A percentile compares a stretch with the other conserved stretches of the same genome.
phyloP scores from a whole-genome alignment of 352 stramenopile species.

The Heterotrichella gracilis region DNA sequence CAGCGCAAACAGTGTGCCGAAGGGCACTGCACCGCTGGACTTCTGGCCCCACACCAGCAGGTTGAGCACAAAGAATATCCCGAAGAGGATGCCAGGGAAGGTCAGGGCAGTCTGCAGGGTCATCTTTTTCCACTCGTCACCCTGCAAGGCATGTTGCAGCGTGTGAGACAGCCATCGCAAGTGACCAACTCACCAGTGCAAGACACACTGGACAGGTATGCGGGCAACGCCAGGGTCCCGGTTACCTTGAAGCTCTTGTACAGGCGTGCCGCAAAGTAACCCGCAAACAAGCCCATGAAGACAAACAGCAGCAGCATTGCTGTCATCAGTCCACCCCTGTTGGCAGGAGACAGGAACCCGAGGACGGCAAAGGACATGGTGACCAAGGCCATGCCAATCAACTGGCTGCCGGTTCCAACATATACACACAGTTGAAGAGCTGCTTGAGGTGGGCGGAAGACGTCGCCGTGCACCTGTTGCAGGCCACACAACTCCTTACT shows the following conservation, averaged over 20 bases:
- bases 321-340: slow-evolving; percentile 82
- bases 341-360: slow-evolving; percentile 72
- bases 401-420: slow-evolving; percentile 76
- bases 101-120: slow-evolving; percentile 67
- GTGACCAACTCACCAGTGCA: too few species aligned
- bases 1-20: slow-evolving; percentile 76
- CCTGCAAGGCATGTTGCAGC: slow-evolving; percentile 47
- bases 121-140: slow-evolving; percentile 81
- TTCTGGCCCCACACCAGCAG: slow-evolving; percentile 61
- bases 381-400: slow-evolving; percentile 66
- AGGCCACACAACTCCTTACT: too few species aligned
- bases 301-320: slow-evolving; percentile 84
- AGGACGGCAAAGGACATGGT: slow-evolving; percentile 76
- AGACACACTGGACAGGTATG: too few species aligned
- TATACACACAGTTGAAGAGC: slow-evolving; percentile 74
- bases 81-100: slow-evolving; percentile 80
- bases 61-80: slow-evolving; percentile 82
- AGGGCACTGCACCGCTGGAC: slow-evolving; percentile 63
- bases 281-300: slow-evolving; percentile 63
- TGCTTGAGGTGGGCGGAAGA: slow-evolving; percentile 71
- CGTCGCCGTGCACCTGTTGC: slow-evolving; percentile 93
- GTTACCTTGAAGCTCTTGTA: slow-evolving; percentile 97
- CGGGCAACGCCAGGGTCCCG: too few species aligned
- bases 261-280: slow-evolving; percentile 65
- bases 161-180: too few species aligned